Conservation (phyloP, 2,329 filamentous ascomycete genomes). For the Cercospora sp. region DNA sequence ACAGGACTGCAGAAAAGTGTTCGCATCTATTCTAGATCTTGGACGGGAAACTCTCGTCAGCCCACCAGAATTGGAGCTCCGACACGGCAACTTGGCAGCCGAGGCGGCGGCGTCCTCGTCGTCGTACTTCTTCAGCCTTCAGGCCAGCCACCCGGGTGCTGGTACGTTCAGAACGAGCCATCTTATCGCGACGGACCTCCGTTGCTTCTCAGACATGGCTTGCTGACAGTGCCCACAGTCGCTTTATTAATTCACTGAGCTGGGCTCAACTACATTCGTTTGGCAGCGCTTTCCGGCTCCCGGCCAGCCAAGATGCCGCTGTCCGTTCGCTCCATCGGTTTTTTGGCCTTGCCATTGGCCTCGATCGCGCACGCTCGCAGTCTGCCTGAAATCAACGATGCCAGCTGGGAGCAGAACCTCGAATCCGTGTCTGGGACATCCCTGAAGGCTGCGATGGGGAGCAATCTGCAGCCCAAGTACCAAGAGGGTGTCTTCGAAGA, state of each 20-base stretch:
- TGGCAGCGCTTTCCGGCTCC: neutral
- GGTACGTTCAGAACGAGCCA: neutral
- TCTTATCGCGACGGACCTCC: neutral
- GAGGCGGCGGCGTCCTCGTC: neutral
- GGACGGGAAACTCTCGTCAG: neutral
- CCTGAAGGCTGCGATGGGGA: constrained; percentile 67
- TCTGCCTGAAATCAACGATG: constrained; percentile 26
- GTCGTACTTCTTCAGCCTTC: neutral
- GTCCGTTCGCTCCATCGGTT: constrained; percentile 43
- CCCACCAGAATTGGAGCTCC: neutral
- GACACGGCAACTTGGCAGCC: neutral
- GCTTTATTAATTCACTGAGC: neutral
- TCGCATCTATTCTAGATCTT: neutral
- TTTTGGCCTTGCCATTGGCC: constrained; percentile 42
- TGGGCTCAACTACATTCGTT: constrained; percentile 1
- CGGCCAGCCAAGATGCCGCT: constrained; percentile 39
- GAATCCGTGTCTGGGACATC: constrained; percentile 59
- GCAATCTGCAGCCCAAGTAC: constrained; percentile 63
- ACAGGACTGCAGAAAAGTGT: neutral
- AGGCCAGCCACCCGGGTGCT: constrained; percentile 1
- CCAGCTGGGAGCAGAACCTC: constrained; percentile 57
- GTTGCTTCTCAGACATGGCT: constrained; percentile 1
- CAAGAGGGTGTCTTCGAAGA: constrained; percentile 68
- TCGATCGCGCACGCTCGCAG: constrained; percentile 35
- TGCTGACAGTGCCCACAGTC: constrained; percentile 7